Evolutionary conservation across 2,329 filamentous ascomycete genomes (phyloP).

Genomic region (Herpotrichia juniperi): DNA sequence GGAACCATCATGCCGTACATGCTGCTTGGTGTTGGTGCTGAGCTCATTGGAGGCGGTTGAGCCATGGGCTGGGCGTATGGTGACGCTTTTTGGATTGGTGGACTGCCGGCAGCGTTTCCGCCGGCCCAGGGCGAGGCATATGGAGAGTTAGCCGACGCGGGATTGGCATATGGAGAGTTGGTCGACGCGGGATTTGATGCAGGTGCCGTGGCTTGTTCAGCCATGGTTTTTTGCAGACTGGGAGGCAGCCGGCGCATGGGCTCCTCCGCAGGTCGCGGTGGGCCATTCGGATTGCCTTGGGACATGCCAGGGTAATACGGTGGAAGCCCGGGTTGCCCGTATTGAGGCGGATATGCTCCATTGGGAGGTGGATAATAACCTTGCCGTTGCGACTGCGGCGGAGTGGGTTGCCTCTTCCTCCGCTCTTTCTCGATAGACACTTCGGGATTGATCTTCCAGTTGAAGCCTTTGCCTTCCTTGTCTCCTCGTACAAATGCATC

Average conservation of each 20-base stretch:
- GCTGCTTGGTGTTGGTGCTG: slow-evolving; percentile 29
- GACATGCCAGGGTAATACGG: slow-evolving; percentile 36
- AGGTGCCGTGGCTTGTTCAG: slow-evolving; percentile 22
- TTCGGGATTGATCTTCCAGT: slow-evolving; percentile 66
- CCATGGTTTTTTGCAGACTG: slow-evolving; percentile 38
- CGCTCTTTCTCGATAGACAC: slow-evolving; percentile 65
- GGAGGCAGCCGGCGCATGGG: slow-evolving; percentile 42
- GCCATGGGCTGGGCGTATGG: slow-evolving; percentile 35
- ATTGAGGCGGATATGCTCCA: slow-evolving; percentile 31
- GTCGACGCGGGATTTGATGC: slow-evolving; percentile 32
- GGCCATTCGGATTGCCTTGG: slow-evolving; percentile 35
- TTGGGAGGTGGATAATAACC: slow-evolving; percentile 38
- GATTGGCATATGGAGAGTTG: slow-evolving; percentile 40
- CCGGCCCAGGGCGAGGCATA: slow-evolving; percentile 46
- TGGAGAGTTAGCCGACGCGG: slow-evolving; percentile 35
- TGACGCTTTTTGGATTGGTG: slow-evolving; percentile 29
- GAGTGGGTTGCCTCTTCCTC: slow-evolving; percentile 57
- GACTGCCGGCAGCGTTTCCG: slow-evolving; percentile 34
- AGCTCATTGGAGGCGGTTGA: slow-evolving; percentile 29
- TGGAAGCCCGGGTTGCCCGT: slow-evolving; percentile 30
- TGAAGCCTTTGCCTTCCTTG: slow-evolving; percentile 66
- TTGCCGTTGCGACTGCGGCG: slow-evolving; percentile 45
- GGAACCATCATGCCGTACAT: slow-evolving; percentile 44
- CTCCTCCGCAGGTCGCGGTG: slow-evolving; percentile 32
- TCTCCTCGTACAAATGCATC: slow-evolving; percentile 66